A percentile compares a stretch with the other conserved stretches of the same genome.
phyloP scores from a whole-genome alignment of 2,329 filamentous ascomycete species.

The Ascochyta koolunga region DNA sequence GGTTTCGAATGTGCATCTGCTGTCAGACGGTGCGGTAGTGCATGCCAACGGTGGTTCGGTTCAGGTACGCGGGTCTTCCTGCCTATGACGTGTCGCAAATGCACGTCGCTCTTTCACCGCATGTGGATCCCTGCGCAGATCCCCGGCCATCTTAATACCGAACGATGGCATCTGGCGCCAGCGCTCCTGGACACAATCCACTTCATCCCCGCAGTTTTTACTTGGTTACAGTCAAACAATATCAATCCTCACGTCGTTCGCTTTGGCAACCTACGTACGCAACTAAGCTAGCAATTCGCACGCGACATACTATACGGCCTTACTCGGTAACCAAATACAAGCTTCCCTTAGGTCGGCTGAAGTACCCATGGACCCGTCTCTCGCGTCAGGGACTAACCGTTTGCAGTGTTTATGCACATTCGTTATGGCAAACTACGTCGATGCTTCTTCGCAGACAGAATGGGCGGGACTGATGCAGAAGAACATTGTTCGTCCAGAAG shows the following conservation, averaged over 20 bases:
- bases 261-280: background rate
- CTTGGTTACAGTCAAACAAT: background rate
- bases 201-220: slow-evolving; percentile 13
- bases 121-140: slow-evolving; percentile 14
- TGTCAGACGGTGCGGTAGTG: background rate
- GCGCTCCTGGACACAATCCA: slow-evolving; percentile 6
- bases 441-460: slow-evolving; percentile 37
- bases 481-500: slow-evolving; percentile 30
- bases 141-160: slow-evolving; percentile 4
- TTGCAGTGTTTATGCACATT: slow-evolving; percentile 26
- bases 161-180: slow-evolving; percentile 1
- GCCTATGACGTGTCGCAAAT: slow-evolving; percentile 9
- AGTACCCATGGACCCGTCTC: background rate
- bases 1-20: slow-evolving; percentile 4
- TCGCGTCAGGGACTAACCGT: slow-evolving; percentile 19
- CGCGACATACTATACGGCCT: slow-evolving; percentile 2
- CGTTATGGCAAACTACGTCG: slow-evolving; percentile 38
- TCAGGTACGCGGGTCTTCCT: slow-evolving; percentile 14
- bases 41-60: slow-evolving; percentile 10
- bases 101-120: slow-evolving; percentile 13
- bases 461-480: slow-evolving; percentile 41
- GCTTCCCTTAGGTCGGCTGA: slow-evolving; percentile 11
- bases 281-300: background rate
- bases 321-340: slow-evolving; percentile 4
- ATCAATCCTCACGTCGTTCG: slow-evolving; percentile 3